phyloP scores from a whole-genome alignment of 129 eudicot genomes.

The Chrysanthemum seticuspe region DNA sequence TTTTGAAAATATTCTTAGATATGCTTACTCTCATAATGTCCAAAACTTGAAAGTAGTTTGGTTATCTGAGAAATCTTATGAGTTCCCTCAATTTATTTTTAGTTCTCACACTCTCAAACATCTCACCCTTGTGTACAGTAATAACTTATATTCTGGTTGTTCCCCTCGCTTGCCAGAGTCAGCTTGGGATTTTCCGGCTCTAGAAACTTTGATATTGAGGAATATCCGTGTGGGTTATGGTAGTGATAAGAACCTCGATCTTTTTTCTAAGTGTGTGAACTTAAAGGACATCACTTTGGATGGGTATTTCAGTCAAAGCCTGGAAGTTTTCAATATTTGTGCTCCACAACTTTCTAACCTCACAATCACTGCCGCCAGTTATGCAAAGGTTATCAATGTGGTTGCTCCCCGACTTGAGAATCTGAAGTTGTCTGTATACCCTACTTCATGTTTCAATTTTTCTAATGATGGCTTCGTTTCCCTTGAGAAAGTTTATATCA shows the following conservation, averaged over 20 bases:
- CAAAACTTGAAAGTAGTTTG: not conserved
- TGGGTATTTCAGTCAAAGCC: not conserved
- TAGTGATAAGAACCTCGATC: not conserved
- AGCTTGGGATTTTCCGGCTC: constrained; percentile 19
- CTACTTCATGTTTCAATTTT: too few species aligned
- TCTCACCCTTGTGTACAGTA: not conserved
- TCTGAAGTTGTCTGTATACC: too few species aligned
- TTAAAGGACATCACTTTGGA: constrained; percentile 15
- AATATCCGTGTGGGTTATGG: not conserved
- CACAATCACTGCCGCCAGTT: too few species aligned
- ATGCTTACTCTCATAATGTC: not conserved
- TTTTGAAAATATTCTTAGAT: not conserved
- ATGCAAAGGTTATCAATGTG: too few species aligned
- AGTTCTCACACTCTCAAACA: not conserved
- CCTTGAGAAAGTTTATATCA: too few species aligned
- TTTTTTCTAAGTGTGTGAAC: constrained; percentile 14
- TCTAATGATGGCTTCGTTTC: too few species aligned
- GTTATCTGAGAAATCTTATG: not conserved
- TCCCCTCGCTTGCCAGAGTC: not conserved
- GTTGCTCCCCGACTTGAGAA: too few species aligned
- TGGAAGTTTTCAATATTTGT: not conserved
- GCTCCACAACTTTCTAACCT: too few species aligned
- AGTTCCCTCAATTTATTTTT: not conserved
- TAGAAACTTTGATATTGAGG: not conserved
- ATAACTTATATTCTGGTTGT: not conserved